phyloP scores from a whole-genome alignment of 1,284 basidiomycete species.

The Cutaneotrichosporon arboriforme region DNA sequence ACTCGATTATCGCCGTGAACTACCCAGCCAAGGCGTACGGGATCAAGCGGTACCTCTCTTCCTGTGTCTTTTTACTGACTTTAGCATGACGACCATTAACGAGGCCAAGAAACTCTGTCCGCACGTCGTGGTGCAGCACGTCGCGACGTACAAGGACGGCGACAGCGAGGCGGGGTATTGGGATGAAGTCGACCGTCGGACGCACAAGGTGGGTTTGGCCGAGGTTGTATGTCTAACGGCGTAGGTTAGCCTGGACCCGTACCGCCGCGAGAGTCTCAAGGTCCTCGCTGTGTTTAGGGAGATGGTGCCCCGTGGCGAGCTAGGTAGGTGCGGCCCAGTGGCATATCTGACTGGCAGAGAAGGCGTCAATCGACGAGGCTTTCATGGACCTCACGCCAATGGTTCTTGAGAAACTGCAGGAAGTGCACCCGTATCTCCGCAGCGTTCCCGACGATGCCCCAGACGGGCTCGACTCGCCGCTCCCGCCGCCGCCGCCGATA shows the following conservation, averaged over 20 bases:
- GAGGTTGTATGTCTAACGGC: neutral
- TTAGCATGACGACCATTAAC: slow-evolving; percentile 49
- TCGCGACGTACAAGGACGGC: slow-evolving; percentile 83
- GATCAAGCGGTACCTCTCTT: slow-evolving; percentile 59
- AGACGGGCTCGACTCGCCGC: slow-evolving; percentile 67
- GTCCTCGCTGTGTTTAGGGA: slow-evolving; percentile 82
- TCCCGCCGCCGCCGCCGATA: slow-evolving; percentile 68
- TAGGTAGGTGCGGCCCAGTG: slow-evolving; percentile 51
- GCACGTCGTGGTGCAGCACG: slow-evolving; percentile 76
- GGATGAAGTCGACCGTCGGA: slow-evolving; percentile 74
- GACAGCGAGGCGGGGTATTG: slow-evolving; percentile 83
- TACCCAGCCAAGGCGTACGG: slow-evolving; percentile 88
- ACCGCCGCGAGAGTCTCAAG: slow-evolving; percentile 83
- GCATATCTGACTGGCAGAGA: slow-evolving; percentile 55
- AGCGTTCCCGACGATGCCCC: slow-evolving; percentile 63
- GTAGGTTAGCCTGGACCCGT: slow-evolving; percentile 92
- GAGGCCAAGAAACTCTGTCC: slow-evolving; percentile 84
- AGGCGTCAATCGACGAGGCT: slow-evolving; percentile 63
- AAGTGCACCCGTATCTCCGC: slow-evolving; percentile 69
- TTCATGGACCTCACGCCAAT: slow-evolving; percentile 83
- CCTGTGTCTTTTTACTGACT: neutral
- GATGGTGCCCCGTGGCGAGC: slow-evolving; percentile 61
- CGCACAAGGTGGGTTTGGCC: slow-evolving; percentile 74
- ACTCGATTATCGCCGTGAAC: slow-evolving; percentile 82
- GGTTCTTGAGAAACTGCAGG: slow-evolving; percentile 65